Base-by-base conservation (phyloP, 768 basidiomycete genomes). In the Sarcodon aspratus region DNA sequence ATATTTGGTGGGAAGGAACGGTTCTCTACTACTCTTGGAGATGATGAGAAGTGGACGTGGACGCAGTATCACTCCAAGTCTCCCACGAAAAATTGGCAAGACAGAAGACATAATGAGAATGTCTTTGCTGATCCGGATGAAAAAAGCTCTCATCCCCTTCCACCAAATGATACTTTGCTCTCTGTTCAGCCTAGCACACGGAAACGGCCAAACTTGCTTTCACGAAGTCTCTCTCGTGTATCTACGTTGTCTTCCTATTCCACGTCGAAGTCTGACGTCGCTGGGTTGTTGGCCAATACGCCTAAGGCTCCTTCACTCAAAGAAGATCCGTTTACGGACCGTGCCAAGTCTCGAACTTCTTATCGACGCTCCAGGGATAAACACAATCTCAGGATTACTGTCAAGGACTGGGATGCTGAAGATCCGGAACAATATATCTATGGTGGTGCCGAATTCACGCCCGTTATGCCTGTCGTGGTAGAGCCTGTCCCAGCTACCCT, bases 1-100 rank as follows among this genome's bases (percentile, higher is more conserved):
- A 65, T 87, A 34, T 88, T 89, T 55, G 85, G 85, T n/a, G 85
- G 86, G 1, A 79, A 79, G 56, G 84, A 87, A 38, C 63, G 74
- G 34, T 73, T 76, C 3, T 74, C 78, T 1, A 65, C 55, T 12
- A 65, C 63, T 10, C 62, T 60, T 48, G 69, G 71, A 43, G 69
- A 65, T 7, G 27, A 42, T 17, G 68, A 72, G 6, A 60, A 70
- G 13, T 82, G 78, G 74, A 71, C 70, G 45, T 66, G 65, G 66
- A 62, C 62, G 36, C 61, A 64, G 47, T 67, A 67, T 37, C 62
- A 61, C 7, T 53, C 56, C 9, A 56, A 50, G 27, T 51, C 51
- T 15, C 52, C 48, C 9, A 58, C 52, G 32, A 42, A 13, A 27
- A 27, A 42, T 17, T 27, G 21, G 21, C 21, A 27, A 27, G 21